Evolutionary conservation across 495 filamentous ascomycete genomes (phyloP).

Genomic region (Oidiodendron maius): DNA sequence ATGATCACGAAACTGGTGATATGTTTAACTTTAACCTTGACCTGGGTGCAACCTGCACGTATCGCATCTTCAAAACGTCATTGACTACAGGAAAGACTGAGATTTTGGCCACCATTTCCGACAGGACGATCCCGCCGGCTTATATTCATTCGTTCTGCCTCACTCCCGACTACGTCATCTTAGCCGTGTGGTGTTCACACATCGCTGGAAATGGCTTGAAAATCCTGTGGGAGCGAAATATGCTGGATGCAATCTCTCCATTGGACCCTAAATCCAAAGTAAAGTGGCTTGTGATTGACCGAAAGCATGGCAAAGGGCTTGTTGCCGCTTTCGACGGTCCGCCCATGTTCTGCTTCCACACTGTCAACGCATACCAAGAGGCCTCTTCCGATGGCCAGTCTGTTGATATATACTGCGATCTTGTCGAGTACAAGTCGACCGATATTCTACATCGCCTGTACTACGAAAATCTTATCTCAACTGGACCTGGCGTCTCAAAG

Average conservation of each 20-base stretch:
- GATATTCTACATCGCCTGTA: constrained; percentile 51
- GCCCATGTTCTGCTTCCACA: constrained; percentile 71
- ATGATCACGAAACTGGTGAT: constrained; percentile 66
- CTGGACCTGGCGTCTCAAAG: constrained; percentile 11
- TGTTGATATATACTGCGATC: constrained; percentile 53
- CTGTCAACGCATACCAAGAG: constrained; percentile 56
- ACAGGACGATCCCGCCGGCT: constrained; percentile 32
- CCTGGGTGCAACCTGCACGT: constrained; percentile 40
- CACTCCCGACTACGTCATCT: constrained; percentile 55
- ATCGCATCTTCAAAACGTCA: constrained; percentile 60
- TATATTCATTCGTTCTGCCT: constrained; percentile 75
- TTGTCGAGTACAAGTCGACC: constrained; percentile 46
- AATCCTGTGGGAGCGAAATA: constrained; percentile 50
- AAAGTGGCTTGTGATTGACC: constrained; percentile 67
- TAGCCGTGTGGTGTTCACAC: constrained; percentile 47
- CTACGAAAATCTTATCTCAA: constrained; percentile 52
- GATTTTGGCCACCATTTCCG: constrained; percentile 60
- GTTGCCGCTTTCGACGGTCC: constrained; percentile 52
- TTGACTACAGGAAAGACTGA: constrained; percentile 55
- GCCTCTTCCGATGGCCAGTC: constrained; percentile 13
- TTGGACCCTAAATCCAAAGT: constrained; percentile 45
- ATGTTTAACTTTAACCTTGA: constrained; percentile 73
- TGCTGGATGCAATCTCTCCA: constrained; percentile 46
- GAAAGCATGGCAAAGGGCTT: constrained; percentile 41
- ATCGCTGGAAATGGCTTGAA: constrained; percentile 39